Base-by-base conservation (phyloP, 1,284 basidiomycete genomes). In the Omphalotus olearius region DNA sequence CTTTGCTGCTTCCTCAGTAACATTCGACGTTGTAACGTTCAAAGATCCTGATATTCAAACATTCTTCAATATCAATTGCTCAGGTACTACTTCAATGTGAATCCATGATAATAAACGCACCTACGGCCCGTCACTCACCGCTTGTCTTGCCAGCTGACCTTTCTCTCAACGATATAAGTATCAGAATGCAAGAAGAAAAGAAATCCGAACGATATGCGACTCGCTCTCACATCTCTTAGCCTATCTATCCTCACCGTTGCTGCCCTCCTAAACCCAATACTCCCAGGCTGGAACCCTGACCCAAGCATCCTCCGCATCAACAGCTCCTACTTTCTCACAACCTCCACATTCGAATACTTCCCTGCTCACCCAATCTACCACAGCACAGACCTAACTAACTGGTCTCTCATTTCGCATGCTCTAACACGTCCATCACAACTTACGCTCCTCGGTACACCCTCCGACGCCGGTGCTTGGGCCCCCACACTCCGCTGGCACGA, bases 331-430 rank as follows among this genome's bases (percentile, higher is more conserved):
- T 71, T 71, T 55, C 63, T 71, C 46, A 61, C 63, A 1, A 71
- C 69, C 0, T 71, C 69, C 2, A 66, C 66, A 3, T 72, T 71
- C 30, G 70, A 72, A 47, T 68, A 67, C 41, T 72, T 64, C 51
- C 70, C 70, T 10, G 70, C 69, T 6, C 64, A 69, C 49, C 69
- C 70, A 1, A 70, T 71, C 28, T 71, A 71, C 54, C 69, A 72
- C 47, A 70, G 67, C 59, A 69, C 57, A 53, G 60, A 72, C 44
- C 56, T 72, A 39, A 62, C 66, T 14, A 54, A 60, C 39, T 72
- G 69, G 70, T 60, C 59, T 13, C 59, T 71, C 14, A 66, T 71
- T 50, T 68, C 69, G 4, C 69, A 71, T 55, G 69, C 58, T 1
- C 58, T 66, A 53, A 66, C 64, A 51, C 36, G 62, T 36, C 62